Conservation (phyloP, 305 asterid species). For the Fraxinus baroniana region DNA sequence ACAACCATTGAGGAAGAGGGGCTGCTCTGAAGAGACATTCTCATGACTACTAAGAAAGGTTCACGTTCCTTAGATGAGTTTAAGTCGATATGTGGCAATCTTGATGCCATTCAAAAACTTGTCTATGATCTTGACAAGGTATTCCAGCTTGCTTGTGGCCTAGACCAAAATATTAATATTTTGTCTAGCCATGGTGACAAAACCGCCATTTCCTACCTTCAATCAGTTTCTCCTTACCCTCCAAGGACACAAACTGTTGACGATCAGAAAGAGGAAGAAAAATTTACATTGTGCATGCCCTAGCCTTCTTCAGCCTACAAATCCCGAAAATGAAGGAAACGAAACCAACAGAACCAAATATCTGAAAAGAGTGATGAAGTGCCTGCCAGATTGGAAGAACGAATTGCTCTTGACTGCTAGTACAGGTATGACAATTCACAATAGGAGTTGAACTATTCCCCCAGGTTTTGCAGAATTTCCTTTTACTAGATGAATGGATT, state of each 20-base stretch:
- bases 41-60: constrained; percentile 22
- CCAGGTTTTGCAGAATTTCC: neutral
- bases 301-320: neutral
- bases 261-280: neutral
- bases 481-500: neutral
- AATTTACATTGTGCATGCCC: constrained; percentile 6
- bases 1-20: constrained; percentile 5
- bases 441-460: neutral
- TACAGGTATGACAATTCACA: neutral
- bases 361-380: neutral
- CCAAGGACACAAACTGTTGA: neutral
- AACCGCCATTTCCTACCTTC: constrained; percentile 7
- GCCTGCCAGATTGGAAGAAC: neutral
- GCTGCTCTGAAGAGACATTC: neutral
- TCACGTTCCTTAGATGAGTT: constrained; percentile 17
- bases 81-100: constrained; percentile 8
- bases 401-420: neutral
- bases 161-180: constrained; percentile 16
- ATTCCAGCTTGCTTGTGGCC: constrained; percentile 8
- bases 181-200: neutral
- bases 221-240: constrained; percentile 7
- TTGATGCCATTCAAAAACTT: neutral
- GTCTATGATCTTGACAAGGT: constrained; percentile 4
- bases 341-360: neutral
- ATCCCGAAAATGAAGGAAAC: neutral